A percentile compares a stretch with the other conserved stretches of the same genome.
These are phyloP conservation scores for Scheffersomyces illinoinensis DNA, from an alignment of 1,139 yeast genomes.

Conservation along the genomic window DNA sequence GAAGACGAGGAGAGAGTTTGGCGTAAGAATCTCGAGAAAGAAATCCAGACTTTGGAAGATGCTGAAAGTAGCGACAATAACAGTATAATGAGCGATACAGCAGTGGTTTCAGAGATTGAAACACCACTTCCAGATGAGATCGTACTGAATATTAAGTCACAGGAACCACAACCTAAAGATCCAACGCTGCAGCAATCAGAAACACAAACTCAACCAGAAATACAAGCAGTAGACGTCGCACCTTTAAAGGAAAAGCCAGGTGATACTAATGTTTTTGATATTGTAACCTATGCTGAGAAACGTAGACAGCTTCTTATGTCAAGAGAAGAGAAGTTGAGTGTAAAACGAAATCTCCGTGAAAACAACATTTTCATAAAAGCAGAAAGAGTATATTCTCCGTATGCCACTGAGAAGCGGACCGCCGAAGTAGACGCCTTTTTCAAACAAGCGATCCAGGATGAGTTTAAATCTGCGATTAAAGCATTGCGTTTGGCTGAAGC, in stretches of 20 bases:
- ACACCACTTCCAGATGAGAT: constrained; percentile 16
- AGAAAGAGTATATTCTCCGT: constrained; percentile 44
- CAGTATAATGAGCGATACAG: constrained; percentile 24
- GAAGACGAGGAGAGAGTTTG: constrained; percentile 42
- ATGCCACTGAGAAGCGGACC: constrained; percentile 27
- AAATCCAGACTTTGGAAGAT: constrained; percentile 17
- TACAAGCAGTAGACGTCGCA: background rate
- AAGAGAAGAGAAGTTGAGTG: constrained; percentile 18
- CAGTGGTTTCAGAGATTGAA: constrained; percentile 13
- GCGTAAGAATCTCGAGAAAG: constrained; percentile 28
- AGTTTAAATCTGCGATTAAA: constrained; percentile 36
- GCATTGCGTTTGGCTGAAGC: constrained; percentile 37
- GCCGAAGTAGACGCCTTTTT: constrained; percentile 26
- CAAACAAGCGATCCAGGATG: constrained; percentile 27
- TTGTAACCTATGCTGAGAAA: constrained; percentile 54
- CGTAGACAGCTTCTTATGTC: constrained; percentile 23
- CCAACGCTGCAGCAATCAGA: constrained; percentile 5
- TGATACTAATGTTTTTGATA: constrained; percentile 42
- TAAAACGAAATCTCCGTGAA: constrained; percentile 21
- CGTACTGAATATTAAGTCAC: background rate
- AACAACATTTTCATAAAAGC: constrained; percentile 47
- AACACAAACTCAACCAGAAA: constrained; percentile 7
- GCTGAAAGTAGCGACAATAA: constrained; percentile 18
- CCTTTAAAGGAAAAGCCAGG: background rate
- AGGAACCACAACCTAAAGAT: constrained; percentile 9